phyloP scores from a whole-genome alignment of 1,284 basidiomycete species.

The Moesziomyces sp. region DNA sequence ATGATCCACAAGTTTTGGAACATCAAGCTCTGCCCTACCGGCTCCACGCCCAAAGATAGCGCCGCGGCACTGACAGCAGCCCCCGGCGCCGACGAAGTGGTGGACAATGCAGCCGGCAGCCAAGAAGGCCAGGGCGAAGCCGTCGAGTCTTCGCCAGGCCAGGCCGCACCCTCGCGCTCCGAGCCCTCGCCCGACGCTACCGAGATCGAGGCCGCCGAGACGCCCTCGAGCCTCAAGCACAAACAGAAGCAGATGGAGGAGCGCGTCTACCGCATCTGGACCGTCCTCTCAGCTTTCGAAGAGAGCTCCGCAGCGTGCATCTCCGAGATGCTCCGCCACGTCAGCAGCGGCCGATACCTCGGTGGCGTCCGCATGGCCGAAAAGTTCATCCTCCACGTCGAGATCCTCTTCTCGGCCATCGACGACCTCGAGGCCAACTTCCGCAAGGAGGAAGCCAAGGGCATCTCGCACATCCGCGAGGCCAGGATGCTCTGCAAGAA shows the following conservation, averaged over 20 bases:
- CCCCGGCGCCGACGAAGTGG: slow-evolving; percentile 5
- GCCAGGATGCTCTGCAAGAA: slow-evolving; percentile 98
- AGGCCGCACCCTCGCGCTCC: slow-evolving; percentile 34
- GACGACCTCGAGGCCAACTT: slow-evolving; percentile 95
- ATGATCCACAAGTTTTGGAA: slow-evolving; percentile 99
- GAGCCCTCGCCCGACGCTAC: slow-evolving; percentile 54
- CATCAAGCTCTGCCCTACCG: slow-evolving; percentile 78
- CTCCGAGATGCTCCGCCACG: slow-evolving; percentile 93
- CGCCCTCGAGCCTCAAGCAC: slow-evolving; percentile 83
- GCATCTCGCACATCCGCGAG: slow-evolving; percentile 97
- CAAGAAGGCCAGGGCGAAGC: slow-evolving; percentile 25
- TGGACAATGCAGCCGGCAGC: slow-evolving; percentile 11
- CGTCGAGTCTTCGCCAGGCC: slow-evolving; percentile 30
- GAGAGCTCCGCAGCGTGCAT: slow-evolving; percentile 99
- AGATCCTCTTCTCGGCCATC: slow-evolving; percentile 95
- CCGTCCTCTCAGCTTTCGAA: slow-evolving; percentile 96
- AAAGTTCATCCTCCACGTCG: slow-evolving; percentile 97
- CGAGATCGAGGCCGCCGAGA: slow-evolving; percentile 79
- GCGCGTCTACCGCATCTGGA: slow-evolving; percentile 98
- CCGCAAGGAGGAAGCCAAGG: slow-evolving; percentile 75
- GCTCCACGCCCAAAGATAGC: slow-evolving; percentile 56
- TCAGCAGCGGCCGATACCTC: slow-evolving; percentile 93
- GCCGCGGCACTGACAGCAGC: slow-evolving; percentile 23
- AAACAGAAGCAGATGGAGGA: slow-evolving; percentile 96
- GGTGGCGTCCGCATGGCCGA: slow-evolving; percentile 98